Evolutionary conservation across 768 basidiomycete genomes (phyloP), one percentile per base, ranked within the genome.

Genomic region (Pulveroboletus sp.): DNA sequence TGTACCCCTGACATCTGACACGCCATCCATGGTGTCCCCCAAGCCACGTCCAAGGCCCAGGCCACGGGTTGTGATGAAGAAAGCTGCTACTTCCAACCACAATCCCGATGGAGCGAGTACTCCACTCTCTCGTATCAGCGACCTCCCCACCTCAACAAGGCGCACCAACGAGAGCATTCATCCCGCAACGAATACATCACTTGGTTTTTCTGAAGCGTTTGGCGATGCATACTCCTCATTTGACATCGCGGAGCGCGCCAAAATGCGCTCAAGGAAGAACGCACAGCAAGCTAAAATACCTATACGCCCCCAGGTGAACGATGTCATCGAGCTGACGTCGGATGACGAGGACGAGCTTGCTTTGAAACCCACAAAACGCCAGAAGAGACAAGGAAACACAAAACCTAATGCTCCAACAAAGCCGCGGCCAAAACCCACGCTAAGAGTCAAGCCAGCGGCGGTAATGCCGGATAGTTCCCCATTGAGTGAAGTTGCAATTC

Each of bases 211-310:
- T 6, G 55, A 50, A 11, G n/a, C 11, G 2, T n/a, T 40, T 9
- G 61, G 46, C 0, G 63, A 67, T 33, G 32, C 24, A 23, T 59
- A 60, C 32, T 60, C 54, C 38, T 57, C 61, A 6, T 56, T 69
- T 36, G 74, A 63, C 52, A 80, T 81, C 21, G 80, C 80, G n/a
- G 80, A 82, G 35, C 72, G 80, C 16, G 76, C 80, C 41, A 82
- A 82, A 57, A 79, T 71, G 63, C 78, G 80, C 16, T 70, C 75
- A 47, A 66, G 79, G 20, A 69, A 62, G 20, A 69, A 61, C 19
- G 45, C 67, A 8, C 57, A 52, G 37, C 21, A 54, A 19, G 24
- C 53, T 3, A 66, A 64, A 36, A 47, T 49, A 10, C 11, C 51
- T 20, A 40, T 40, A 45, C 40, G 41, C 2, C 32, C 47, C 24